Percentiles rank a stretch among this genome's conserved stretches.
These are phyloP conservation scores for Chlorophyllum brunneum DNA, from an alignment of 768 basidiomycete genomes.

Conservation along the genomic window DNA sequence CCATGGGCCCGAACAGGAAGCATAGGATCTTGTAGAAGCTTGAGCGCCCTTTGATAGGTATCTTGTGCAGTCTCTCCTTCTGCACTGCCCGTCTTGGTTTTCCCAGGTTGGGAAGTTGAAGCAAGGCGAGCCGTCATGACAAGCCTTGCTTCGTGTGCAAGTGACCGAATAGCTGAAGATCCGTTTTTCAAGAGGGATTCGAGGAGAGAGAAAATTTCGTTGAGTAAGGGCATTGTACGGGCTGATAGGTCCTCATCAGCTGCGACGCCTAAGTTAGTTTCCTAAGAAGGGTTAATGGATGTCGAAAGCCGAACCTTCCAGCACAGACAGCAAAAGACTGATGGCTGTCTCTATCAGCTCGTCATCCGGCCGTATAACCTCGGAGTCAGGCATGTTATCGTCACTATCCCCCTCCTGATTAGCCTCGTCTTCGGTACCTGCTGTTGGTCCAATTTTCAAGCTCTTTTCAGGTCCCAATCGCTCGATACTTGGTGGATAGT, in stretches of 20 bases:
- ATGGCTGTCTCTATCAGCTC: slow-evolving; percentile 77
- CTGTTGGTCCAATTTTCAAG: slow-evolving; percentile 27
- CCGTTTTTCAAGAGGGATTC: slow-evolving; percentile 49
- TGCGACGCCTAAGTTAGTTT: slow-evolving; percentile 15
- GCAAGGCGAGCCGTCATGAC: slow-evolving; percentile 81
- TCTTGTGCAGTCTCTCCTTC: slow-evolving; percentile 49
- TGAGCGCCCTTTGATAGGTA: slow-evolving; percentile 83
- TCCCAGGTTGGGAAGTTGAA: slow-evolving; percentile 36
- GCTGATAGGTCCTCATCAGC: slow-evolving; percentile 61
- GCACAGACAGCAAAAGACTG: slow-evolving; percentile 74
- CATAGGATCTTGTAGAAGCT: slow-evolving; percentile 85
- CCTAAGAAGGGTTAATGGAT: not conserved
- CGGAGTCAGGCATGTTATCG: slow-evolving; percentile 44
- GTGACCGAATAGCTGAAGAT: slow-evolving; percentile 44
- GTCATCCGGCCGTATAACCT: slow-evolving; percentile 40
- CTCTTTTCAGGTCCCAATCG: slow-evolving; percentile 12
- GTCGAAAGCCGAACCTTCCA: slow-evolving; percentile 65
- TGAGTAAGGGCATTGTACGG: slow-evolving; percentile 56
- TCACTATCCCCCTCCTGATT: slow-evolving; percentile 56
- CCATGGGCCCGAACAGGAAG: slow-evolving; percentile 95
- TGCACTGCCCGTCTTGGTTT: slow-evolving; percentile 16
- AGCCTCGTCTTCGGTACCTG: slow-evolving; percentile 32
- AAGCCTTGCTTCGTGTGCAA: slow-evolving; percentile 77
- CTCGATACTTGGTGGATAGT: slow-evolving; percentile 21
- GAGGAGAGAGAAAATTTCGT: slow-evolving; percentile 66